Conservation (phyloP, 1,139 yeast species). For the Magnusiomyces fungicola region DNA sequence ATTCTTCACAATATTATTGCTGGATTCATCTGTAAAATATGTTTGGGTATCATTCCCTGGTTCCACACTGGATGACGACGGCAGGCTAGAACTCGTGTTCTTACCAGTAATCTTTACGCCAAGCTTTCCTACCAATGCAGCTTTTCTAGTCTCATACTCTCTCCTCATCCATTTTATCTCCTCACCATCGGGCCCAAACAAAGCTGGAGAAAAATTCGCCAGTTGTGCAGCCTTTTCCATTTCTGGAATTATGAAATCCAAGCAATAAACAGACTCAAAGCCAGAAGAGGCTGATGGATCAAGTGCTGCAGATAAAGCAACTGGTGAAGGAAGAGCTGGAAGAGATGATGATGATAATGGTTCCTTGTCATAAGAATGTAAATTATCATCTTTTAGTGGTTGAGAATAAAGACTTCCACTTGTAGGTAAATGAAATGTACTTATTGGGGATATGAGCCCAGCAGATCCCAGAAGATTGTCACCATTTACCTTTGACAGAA, state of each 20-base stretch:
- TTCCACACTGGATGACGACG: too few species aligned
- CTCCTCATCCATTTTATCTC: background rate
- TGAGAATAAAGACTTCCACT: too few species aligned
- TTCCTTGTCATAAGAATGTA: too few species aligned
- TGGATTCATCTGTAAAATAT: too few species aligned
- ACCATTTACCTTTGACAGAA: slow-evolving; percentile 1
- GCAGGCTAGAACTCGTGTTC: too few species aligned
- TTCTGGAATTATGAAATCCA: background rate
- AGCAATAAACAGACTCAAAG: background rate
- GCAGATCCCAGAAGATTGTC: background rate
- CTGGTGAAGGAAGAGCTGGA: background rate
- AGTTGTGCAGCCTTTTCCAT: slow-evolving; percentile 1
- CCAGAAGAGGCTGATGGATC: slow-evolving; percentile 3
- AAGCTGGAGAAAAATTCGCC: background rate
- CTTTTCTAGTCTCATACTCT: slow-evolving; percentile 1
- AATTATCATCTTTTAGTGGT: too few species aligned
- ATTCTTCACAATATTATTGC: too few species aligned
- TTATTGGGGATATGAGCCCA: background rate
- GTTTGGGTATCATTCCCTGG: too few species aligned
- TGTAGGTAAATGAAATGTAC: too few species aligned
- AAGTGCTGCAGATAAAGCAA: background rate
- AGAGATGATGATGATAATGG: too few species aligned
- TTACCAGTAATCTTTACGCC: background rate
- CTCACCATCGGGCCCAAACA: background rate
- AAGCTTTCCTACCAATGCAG: background rate